Conservation (phyloP, 306 rosid genomes). For the Albizia julibrissin region DNA sequence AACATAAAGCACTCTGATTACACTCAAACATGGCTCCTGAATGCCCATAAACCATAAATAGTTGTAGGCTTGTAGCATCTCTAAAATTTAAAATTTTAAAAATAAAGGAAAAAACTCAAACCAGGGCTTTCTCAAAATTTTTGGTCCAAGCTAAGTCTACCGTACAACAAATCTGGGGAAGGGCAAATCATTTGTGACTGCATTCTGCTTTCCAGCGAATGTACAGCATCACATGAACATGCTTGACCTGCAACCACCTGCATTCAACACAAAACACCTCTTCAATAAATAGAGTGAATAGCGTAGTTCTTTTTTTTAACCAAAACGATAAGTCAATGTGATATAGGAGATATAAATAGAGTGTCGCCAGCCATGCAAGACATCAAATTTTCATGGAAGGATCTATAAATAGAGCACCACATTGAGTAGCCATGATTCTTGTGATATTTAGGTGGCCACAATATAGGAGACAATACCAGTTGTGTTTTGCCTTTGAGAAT, state of each 20-base stretch:
- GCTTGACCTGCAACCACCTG: not conserved
- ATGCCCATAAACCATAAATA: not conserved
- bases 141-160: not conserved
- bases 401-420: not conserved
- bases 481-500: not conserved
- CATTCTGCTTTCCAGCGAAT: not conserved
- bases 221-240: not conserved
- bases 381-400: not conserved
- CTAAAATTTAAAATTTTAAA: not conserved
- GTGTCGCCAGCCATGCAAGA: not conserved
- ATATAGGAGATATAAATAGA: too few species aligned
- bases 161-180: not conserved
- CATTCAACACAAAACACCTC: not conserved
- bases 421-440: not conserved
- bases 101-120: not conserved
- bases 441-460: not conserved
- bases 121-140: not conserved
- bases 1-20: not conserved
- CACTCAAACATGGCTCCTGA: not conserved
- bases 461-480: not conserved
- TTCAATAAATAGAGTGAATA: not conserved
- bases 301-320: too few species aligned
- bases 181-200: not conserved
- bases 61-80: not conserved
- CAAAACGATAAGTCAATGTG: too few species aligned